Evolutionary conservation across 2,329 filamentous ascomycete genomes (phyloP).

Genomic region (Trichoderma koningii): DNA sequence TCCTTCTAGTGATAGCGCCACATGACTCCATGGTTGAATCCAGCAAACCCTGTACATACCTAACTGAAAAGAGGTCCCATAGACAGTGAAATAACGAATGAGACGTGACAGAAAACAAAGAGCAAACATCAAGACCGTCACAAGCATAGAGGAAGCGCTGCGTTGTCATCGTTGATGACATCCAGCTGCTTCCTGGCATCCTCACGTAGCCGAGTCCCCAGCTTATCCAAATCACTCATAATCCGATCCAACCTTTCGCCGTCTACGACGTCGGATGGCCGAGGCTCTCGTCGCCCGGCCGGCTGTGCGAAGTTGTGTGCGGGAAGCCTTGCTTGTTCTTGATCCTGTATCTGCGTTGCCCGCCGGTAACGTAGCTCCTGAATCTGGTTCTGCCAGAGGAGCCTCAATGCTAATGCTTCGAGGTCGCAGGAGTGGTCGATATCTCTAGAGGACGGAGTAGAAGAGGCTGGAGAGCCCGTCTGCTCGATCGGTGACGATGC

Average conservation of each 20-base stretch:
- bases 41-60: background rate
- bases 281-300: background rate
- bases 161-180: background rate
- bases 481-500: background rate
- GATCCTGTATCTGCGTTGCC: background rate
- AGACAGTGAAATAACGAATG: background rate
- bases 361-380: background rate
- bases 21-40: background rate
- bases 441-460: too few species aligned
- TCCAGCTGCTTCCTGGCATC: constrained; percentile 12
- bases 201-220: background rate
- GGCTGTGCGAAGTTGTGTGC: background rate
- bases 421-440: background rate
- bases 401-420: background rate
- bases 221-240: background rate
- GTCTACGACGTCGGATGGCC: background rate
- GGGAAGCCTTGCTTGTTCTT: too few species aligned
- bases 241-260: constrained; percentile 1
- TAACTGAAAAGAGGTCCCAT: too few species aligned
- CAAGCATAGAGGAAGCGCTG: background rate
- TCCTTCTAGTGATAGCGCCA: background rate
- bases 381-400: background rate
- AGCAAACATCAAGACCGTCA: background rate
- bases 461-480: background rate
- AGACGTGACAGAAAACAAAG: background rate